Base-by-base conservation (phyloP, 768 basidiomycete genomes). In the Phaeotremella skinneri region DNA sequence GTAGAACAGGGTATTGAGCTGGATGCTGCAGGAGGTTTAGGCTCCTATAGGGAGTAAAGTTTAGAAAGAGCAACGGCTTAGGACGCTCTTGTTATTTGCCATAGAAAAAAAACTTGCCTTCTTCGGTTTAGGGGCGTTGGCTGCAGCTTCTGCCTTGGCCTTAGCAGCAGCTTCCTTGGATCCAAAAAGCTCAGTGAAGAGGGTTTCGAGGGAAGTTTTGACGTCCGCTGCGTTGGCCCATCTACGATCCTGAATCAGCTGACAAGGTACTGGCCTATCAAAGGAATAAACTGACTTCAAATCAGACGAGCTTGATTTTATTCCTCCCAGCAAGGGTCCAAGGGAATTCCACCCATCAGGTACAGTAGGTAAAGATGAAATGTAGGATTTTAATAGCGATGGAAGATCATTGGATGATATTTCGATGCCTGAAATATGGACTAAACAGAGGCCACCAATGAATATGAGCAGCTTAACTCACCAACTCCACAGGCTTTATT, bases 401-500 rank as follows among this genome's bases (percentile, higher is more conserved):
- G 82, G 76, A 7, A 98, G 79, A 59, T 90, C 84, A 43, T 82
- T 83, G 0, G 84, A 64, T 0, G 87, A 84, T 58, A 97, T 87
- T 55, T 80, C 83, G 77, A 93, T 88, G 16, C 90, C 93, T 97
- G 68, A 5, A 5, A 14, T 6, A 13, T n/a, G 27, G 42, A 39
- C 16, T 53, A 11, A 63, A 25, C 26, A 45, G 25, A 21, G 7
- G 43, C 23, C 20, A 20, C 49, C 23, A 21, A 31, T 5, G 11
- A 13, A 31, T 26, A 3, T 3, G 29, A 45, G 34, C n/a, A 1
- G 27, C 42, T 29, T 37, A 13, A 78, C 90, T 67, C 61, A 91
- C 94, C 94, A 59, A 97, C 86, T 62, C 94, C 94, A 73, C 90
- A 91, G 11, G 83, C 80, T 62, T 82, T 80, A 69, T 92, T 82